Evolutionary conservation across 164 flowering plant species (phyloP), one percentile per base, ranked within the genome.

Genomic region (Hamamelis virginiana): DNA sequence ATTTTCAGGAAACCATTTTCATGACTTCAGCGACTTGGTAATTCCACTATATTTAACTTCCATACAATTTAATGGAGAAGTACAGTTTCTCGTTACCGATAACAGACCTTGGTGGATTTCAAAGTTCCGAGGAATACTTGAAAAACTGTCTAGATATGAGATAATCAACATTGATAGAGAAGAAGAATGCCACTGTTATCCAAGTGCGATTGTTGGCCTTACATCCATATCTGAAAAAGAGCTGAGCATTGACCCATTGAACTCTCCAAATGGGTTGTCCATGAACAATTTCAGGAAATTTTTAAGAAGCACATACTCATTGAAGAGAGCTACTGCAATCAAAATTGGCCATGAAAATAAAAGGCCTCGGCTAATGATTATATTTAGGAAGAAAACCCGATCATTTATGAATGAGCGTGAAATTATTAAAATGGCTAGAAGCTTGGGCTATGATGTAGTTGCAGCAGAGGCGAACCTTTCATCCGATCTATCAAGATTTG

Each of bases 1-100:
- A 12, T 94, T 84, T 52, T 21, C 83, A 0, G 89, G 96, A 1
- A 94, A 91, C 80, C 76, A 85, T 38, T 93, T 91, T 71, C 97
- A 93, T 64, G 91, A 75, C 65, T 91, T 87, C 71, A 74, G 84
- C 0, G 98, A 91, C 68, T 60, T 87, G 5, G 1, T 91, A 16
- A 59, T 91, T 47, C 98, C 98, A 0, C 81, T 93, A 0, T 91
- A 58, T 64, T 14, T 80, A 22, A 81, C 91, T 21, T 75, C 94
- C 3, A 62, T 70, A 14, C 69, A 61, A 3, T 88, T 83, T 53
- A 18, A 84, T 38, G 83, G 88, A 26, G 83, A 89, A 62, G 96
- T 93, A 0, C 82, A 86, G 72, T 85, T 93, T 69, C 84, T 93
- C 18, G 58, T 82, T 0, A 80, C 90, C 11, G 68, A 87, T 59